phyloP scores from a whole-genome alignment of 345 rosid genomes.

The Angophora floribunda region DNA sequence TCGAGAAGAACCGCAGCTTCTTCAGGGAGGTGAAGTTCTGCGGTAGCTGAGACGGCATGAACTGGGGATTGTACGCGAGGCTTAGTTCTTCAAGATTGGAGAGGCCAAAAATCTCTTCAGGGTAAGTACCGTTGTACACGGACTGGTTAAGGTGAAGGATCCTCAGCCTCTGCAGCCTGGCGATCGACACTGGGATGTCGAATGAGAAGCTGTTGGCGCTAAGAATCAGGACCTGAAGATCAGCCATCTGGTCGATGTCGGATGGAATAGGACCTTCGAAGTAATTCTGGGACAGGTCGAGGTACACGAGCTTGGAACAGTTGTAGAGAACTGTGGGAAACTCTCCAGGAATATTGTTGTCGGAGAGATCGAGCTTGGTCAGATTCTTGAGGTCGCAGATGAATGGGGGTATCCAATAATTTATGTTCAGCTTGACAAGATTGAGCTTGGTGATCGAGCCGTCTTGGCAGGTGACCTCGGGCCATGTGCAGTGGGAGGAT shows the following conservation, averaged over 20 bases:
- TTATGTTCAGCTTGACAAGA: slow-evolving; percentile 7
- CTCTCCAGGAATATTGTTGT: slow-evolving; percentile 9
- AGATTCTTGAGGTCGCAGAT: background rate
- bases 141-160: background rate
- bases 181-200: background rate
- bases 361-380: background rate
- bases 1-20: slow-evolving; percentile 17
- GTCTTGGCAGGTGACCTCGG: slow-evolving; percentile 27
- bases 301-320: slow-evolving; percentile 25
- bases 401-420: slow-evolving; percentile 27
- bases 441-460: slow-evolving; percentile 15
- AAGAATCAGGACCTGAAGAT: background rate
- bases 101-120: background rate
- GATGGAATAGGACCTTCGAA: background rate
- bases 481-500: slow-evolving; percentile 43
- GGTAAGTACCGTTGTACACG: slow-evolving; percentile 21
- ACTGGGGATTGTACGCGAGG: slow-evolving; percentile 1
- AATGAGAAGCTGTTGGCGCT: slow-evolving; percentile 28
- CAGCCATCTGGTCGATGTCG: accelerated
- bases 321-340: background rate
- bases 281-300: background rate
- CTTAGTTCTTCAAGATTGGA: slow-evolving; percentile 1
- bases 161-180: background rate
- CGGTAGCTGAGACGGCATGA: slow-evolving; percentile 16
- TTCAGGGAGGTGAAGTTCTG: slow-evolving; percentile 17